Conservation (phyloP, 176 grass and related monocot genomes). For the Aegilops bicornis region DNA sequence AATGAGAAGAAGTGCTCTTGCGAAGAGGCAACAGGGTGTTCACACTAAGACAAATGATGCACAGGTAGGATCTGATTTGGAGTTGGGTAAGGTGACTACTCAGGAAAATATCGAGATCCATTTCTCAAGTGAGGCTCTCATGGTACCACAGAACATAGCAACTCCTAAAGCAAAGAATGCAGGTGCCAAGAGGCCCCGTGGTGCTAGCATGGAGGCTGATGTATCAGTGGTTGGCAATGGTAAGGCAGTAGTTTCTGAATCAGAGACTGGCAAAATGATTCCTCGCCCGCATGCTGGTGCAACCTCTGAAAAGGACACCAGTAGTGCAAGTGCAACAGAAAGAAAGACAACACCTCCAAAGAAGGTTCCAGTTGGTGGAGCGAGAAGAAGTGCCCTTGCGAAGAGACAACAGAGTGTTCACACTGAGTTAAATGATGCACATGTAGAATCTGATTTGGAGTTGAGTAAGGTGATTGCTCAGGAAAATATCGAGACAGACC, state of each 20-base stretch:
- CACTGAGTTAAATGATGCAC: slow-evolving; percentile 3
- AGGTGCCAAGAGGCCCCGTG: background rate
- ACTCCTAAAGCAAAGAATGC: background rate
- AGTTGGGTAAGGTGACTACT: background rate
- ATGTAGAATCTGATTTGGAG: slow-evolving; percentile 21
- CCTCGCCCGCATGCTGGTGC: background rate
- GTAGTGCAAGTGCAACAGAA: slow-evolving; percentile 10
- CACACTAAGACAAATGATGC: background rate
- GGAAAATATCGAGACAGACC: slow-evolving; percentile 19
- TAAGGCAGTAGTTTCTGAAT: slow-evolving; percentile 25
- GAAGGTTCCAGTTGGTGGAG: slow-evolving; percentile 1
- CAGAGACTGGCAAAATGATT: slow-evolving; percentile 20
- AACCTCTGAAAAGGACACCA: slow-evolving; percentile 2
- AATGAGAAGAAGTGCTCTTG: slow-evolving; percentile 5
- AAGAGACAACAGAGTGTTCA: slow-evolving; percentile 21
- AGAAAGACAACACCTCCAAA: slow-evolving; percentile 9
- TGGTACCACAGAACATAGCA: background rate
- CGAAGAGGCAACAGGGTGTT: slow-evolving; percentile 17
- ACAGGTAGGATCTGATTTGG: background rate
- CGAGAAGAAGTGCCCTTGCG: slow-evolving; percentile 11
- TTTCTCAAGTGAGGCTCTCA: slow-evolving; percentile 24
- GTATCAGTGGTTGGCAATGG: slow-evolving; percentile 2
- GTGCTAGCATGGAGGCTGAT: slow-evolving; percentile 27
- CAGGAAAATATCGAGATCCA: slow-evolving; percentile 13
- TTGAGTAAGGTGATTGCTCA: slow-evolving; percentile 20